Percentiles rank a stretch among this genome's conserved stretches.
Conservation (phyloP, 2,329 filamentous ascomycete species). For the Clonostachys rosea region DNA sequence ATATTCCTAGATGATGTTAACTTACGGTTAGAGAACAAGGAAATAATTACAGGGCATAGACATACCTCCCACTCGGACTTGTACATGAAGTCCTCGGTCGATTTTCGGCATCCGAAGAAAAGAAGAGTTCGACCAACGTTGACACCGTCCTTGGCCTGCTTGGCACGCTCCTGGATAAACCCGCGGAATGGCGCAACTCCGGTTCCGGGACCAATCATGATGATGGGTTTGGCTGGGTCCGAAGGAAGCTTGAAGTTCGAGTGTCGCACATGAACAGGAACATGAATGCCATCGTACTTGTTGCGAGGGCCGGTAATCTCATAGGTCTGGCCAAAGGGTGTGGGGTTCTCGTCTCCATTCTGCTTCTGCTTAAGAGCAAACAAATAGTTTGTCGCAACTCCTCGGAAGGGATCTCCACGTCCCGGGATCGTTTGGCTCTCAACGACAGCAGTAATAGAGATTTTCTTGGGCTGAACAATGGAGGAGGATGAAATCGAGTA, state of each 20-base stretch:
- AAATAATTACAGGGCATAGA: slow-evolving; percentile 6
- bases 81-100: slow-evolving; percentile 89
- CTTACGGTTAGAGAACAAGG: slow-evolving; percentile 2
- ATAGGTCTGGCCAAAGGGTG: slow-evolving; percentile 81
- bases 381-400: slow-evolving; percentile 96
- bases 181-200: slow-evolving; percentile 95
- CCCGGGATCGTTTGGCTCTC: slow-evolving; percentile 77
- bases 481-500: slow-evolving; percentile 99
- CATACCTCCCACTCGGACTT: slow-evolving; percentile 87
- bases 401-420: slow-evolving; percentile 76
- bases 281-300: slow-evolving; percentile 94
- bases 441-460: slow-evolving; percentile 92
- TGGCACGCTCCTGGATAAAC: slow-evolving; percentile 90
- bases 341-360: slow-evolving; percentile 77
- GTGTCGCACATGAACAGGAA: slow-evolving; percentile 93
- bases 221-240: slow-evolving; percentile 87
- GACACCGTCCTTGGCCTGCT: slow-evolving; percentile 73
- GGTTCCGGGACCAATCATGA: slow-evolving; percentile 94
- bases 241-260: slow-evolving; percentile 99
- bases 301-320: slow-evolving; percentile 85
- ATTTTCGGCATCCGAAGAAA: slow-evolving; percentile 92
- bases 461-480: slow-evolving; percentile 86
- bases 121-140: slow-evolving; percentile 82
- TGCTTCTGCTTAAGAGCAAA: slow-evolving; percentile 95
- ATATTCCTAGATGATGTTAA: slow-evolving; percentile 59